Conservation (phyloP, 352 stramenopile genomes). For the Phytophthora syringae region DNA sequence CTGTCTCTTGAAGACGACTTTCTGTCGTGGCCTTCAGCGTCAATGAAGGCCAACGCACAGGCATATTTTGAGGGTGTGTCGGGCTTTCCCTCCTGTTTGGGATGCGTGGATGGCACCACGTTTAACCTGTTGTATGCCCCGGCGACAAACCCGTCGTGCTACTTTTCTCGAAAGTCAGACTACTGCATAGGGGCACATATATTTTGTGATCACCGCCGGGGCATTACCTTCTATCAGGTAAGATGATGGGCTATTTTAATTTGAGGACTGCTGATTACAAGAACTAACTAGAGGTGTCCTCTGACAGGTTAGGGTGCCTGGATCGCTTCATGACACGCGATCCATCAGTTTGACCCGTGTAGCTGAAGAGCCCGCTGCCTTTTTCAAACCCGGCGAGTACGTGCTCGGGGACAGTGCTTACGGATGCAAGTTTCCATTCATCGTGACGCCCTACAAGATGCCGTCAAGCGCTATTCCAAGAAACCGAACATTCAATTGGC, state of each 20-base stretch:
- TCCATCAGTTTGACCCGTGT: neutral
- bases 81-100: neutral
- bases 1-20: slow-evolving; percentile 2
- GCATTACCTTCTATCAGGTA: slow-evolving; percentile 7
- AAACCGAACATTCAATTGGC: slow-evolving; percentile 1
- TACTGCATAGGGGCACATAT: slow-evolving; percentile 4
- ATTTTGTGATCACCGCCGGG: neutral
- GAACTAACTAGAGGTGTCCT: too few species aligned
- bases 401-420: slow-evolving; percentile 3
- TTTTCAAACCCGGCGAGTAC: neutral
- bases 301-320: neutral
- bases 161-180: slow-evolving; percentile 3
- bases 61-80: neutral
- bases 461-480: neutral
- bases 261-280: too few species aligned
- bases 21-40: neutral
- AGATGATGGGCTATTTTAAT: neutral
- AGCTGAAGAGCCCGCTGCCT: neutral
- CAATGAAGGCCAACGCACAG: neutral
- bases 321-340: slow-evolving; percentile 6
- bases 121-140: neutral
- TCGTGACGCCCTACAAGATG: slow-evolving; percentile 2
- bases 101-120: too few species aligned
- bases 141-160: neutral
- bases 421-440: neutral